Conservation (phyloP, 129 eudicot species). For the Escallonia herrerae region DNA sequence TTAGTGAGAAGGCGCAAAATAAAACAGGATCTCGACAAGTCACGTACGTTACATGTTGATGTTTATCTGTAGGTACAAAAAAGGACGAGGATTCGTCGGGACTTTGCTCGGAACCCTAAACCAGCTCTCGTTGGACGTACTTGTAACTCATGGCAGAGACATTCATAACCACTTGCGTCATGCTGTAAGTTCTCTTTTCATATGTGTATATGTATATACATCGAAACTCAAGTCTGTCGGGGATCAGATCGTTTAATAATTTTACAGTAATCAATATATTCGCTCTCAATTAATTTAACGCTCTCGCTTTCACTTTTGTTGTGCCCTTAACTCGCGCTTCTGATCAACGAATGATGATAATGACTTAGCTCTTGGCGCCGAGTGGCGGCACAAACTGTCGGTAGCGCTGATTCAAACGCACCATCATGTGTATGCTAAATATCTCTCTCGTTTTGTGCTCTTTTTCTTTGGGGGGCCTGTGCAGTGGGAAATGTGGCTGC, state of each 20-base stretch:
- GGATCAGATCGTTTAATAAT: no score
- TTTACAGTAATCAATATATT: no score
- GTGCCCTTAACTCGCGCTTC: no score
- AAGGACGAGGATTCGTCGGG: constrained; percentile 8
- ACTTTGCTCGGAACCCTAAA: constrained; percentile 6
- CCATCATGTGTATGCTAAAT: not conserved
- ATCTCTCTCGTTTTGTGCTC: not conserved
- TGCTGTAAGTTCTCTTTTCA: constrained; percentile 22
- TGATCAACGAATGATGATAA: no score
- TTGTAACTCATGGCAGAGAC: constrained; percentile 1
- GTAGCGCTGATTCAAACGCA: not conserved
- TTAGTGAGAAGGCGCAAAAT: no score
- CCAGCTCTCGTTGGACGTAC: constrained; percentile 12
- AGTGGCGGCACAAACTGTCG: not conserved
- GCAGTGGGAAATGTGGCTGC: constrained; percentile 75
- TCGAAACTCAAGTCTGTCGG: no score
- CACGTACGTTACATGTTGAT: no score
- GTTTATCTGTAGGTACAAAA: not conserved
- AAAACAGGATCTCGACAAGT: no score
- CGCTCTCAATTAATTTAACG: no score
- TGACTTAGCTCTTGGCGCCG: no score
- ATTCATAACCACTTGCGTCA: constrained; percentile 2
- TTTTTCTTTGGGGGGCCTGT: not conserved
- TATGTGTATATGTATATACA: no score
- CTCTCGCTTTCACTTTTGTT: no score